Conservation (phyloP, 306 rosid genomes). For the Leucaena leucocephala region DNA sequence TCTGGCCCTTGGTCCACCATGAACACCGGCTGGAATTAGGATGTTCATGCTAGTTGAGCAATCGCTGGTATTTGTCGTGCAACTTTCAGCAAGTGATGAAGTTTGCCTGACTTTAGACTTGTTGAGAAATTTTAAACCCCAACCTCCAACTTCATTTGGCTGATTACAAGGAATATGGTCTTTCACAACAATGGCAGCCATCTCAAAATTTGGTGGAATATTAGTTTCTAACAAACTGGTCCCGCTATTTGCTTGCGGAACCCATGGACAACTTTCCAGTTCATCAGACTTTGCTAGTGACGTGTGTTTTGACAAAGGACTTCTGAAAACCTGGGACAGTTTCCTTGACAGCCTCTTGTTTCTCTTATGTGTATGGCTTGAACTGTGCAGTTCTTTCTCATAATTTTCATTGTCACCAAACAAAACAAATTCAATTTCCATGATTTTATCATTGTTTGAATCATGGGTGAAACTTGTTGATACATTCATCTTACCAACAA, state of each 20-base stretch:
- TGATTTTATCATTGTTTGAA: conserved; percentile 44
- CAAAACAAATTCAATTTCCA: conserved; percentile 60
- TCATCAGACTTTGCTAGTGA: conserved; percentile 39
- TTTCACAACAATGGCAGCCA: conserved; percentile 80
- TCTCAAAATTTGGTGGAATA: conserved; percentile 74
- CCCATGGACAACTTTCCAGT: conserved; percentile 49
- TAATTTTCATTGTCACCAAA: conserved; percentile 42
- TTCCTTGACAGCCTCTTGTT: conserved; percentile 58
- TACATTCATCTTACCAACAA: conserved; percentile 69
- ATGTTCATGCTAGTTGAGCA: conserved; percentile 69
- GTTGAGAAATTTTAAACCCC: conserved; percentile 94
- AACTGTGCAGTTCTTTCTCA: conserved; percentile 42
- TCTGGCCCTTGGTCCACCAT: conserved; percentile 84
- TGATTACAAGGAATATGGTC: conserved; percentile 54
- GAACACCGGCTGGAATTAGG: conserved; percentile 86
- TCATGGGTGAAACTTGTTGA: conserved; percentile 50
- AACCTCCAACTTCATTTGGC: conserved; percentile 68
- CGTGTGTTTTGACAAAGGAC: conserved; percentile 45
- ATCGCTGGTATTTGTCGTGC: conserved; percentile 44
- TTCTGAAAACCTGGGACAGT: conserved; percentile 51
- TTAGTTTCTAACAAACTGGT: conserved; percentile 45
- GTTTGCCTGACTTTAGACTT: conserved; percentile 54
- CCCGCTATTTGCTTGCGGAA: conserved; percentile 41
- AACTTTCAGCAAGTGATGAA: conserved; percentile 41
- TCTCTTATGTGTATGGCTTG: conserved; percentile 46